phyloP scores from a whole-genome alignment of 441 rosid genomes.

The Populus hybrid region DNA sequence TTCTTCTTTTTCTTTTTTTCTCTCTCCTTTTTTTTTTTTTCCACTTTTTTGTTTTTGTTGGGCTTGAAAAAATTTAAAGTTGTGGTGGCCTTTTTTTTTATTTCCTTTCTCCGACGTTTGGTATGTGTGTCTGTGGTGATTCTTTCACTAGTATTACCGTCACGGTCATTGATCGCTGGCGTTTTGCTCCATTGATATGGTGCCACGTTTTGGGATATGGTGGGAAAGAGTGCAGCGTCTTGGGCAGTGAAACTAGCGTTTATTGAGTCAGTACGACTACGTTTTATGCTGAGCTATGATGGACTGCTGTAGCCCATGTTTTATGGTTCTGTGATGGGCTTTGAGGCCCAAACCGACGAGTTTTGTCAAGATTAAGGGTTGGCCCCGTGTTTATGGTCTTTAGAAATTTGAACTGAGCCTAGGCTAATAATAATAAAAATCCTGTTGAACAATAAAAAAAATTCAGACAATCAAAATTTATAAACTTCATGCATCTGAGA shows the following conservation, averaged over 20 bases:
- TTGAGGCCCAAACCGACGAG: background rate
- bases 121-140: constrained; percentile 10
- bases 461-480: background rate
- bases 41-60: background rate
- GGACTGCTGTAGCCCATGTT: background rate
- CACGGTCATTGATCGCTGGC: constrained; percentile 4
- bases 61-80: background rate
- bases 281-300: background rate
- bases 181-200: background rate
- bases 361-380: background rate
- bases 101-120: constrained; percentile 8
- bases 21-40: no score
- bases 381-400: background rate
- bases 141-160: constrained; percentile 11
- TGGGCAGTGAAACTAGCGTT: constrained; percentile 13
- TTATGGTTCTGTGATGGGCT: background rate
- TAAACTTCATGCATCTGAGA: no score
- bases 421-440: no score
- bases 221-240: constrained; percentile 8
- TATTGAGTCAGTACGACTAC: background rate
- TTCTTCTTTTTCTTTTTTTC: background rate
- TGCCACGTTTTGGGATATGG: background rate
- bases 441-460: background rate
- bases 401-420: background rate
- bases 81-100: background rate